Evolutionary conservation across 495 filamentous ascomycete genomes (phyloP).

Genomic region (Podospora tetraspora): DNA sequence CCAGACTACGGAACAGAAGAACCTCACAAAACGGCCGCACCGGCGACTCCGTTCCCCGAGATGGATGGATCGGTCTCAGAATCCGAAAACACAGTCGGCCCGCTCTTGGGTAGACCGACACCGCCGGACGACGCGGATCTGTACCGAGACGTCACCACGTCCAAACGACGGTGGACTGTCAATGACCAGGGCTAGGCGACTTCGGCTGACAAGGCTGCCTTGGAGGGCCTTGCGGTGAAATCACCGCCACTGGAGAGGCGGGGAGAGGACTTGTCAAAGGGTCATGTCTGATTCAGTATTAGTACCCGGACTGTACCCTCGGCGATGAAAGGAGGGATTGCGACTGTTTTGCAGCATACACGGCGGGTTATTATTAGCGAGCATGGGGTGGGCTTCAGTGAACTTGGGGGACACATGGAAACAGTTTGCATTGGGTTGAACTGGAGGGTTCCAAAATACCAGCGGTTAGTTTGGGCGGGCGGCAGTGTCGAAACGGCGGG

Average conservation of each 20-base stretch:
- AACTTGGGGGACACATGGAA: background rate
- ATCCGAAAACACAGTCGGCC: constrained; percentile 21
- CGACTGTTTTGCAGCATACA: background rate
- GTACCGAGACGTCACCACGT: constrained; percentile 31
- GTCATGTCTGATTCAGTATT: background rate
- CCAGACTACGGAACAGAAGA: background rate
- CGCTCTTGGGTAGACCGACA: constrained; percentile 35
- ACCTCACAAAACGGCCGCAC: background rate
- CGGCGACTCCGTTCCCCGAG: background rate
- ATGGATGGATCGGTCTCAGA: background rate
- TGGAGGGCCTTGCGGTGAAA: background rate
- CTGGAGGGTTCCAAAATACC: background rate
- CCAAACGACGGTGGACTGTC: constrained; percentile 45
- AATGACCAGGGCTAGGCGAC: constrained; percentile 29
- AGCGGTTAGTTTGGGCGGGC: background rate
- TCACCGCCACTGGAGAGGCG: background rate
- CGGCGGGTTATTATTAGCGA: background rate
- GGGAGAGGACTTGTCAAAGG: background rate
- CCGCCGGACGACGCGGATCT: constrained; percentile 36
- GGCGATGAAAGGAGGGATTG: background rate
- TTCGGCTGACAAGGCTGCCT: background rate
- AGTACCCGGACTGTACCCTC: background rate
- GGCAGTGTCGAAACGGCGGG: background rate
- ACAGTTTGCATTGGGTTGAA: background rate
- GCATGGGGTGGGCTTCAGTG: background rate